Evolutionary conservation across 139 green algal species (phyloP).

Genomic region (Dunaliella sp.): DNA sequence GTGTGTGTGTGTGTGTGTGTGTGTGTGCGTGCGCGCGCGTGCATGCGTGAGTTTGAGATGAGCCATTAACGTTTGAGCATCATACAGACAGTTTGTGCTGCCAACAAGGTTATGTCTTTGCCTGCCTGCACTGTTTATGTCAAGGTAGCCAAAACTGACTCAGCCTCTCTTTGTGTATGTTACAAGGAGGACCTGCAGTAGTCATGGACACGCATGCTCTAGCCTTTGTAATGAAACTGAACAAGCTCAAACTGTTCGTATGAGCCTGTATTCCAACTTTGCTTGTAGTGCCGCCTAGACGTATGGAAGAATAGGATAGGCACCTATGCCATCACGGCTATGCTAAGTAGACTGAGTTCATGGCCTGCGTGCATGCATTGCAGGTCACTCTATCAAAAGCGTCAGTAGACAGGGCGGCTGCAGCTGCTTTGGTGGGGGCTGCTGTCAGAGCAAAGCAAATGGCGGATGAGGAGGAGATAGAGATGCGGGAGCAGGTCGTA

Average conservation of each 20-base stretch:
- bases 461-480: constrained; percentile 73
- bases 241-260: background rate
- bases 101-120: too few relatives aligned
- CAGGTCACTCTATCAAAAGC: constrained; percentile 11
- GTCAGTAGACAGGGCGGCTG: constrained; percentile 22
- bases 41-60: too few relatives aligned
- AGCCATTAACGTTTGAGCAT: too few relatives aligned
- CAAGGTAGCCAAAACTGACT: too few relatives aligned
- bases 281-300: background rate
- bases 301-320: background rate
- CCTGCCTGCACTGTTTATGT: too few relatives aligned
- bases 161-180: too few relatives aligned
- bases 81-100: too few relatives aligned
- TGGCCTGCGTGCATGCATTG: background rate
- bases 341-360: background rate
- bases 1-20: too few relatives aligned
- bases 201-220: too few relatives aligned
- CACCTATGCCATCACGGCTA: background rate
- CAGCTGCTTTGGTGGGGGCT: constrained; percentile 34
- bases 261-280: background rate
- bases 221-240: too few relatives aligned
- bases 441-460: constrained; percentile 40
- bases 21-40: too few relatives aligned
- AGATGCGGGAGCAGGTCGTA: constrained; percentile 65
- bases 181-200: too few relatives aligned